Percentiles rank a stretch among this genome's conserved stretches.
These are phyloP conservation scores for Pseudoturritis turrita DNA, from an alignment of 345 rosid genomes.

Conservation along the genomic window DNA sequence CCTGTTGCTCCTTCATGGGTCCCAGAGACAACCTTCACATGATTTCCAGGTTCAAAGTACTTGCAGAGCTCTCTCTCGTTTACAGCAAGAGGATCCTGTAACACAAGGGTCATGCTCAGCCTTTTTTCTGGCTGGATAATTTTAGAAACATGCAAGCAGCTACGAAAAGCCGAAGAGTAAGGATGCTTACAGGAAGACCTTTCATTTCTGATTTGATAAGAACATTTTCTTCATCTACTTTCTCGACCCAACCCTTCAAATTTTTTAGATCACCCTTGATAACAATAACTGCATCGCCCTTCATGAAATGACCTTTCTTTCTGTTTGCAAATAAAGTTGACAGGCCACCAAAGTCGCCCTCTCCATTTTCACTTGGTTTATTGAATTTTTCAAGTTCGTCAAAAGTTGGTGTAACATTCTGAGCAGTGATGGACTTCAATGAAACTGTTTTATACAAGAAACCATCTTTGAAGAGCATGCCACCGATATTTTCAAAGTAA, in stretches of 20 bases:
- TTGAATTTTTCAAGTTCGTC: constrained; percentile 95
- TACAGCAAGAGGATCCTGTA: constrained; percentile 81
- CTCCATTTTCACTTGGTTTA: constrained; percentile 74
- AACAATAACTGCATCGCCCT: constrained; percentile 94
- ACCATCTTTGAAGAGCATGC: constrained; percentile 86
- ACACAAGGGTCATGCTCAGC: background rate
- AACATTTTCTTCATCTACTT: constrained; percentile 94
- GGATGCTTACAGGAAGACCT: constrained; percentile 82
- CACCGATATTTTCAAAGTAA: constrained; percentile 79
- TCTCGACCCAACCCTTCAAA: constrained; percentile 98
- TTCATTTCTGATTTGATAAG: constrained; percentile 84
- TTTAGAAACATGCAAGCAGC: background rate
- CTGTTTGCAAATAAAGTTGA: constrained; percentile 85
- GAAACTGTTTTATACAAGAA: constrained; percentile 82
- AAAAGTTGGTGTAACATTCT: constrained; percentile 80
- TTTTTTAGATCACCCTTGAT: constrained; percentile 91
- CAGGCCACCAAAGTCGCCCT: constrained; percentile 65
- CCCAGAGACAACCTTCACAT: constrained; percentile 94
- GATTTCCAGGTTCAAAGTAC: constrained; percentile 96
- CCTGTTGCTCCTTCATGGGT: constrained; percentile 94
- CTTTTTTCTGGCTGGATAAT: background rate
- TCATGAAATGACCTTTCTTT: constrained; percentile 97
- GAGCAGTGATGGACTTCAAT: constrained; percentile 72
- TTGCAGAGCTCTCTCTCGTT: constrained; percentile 88
- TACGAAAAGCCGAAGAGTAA: background rate